phyloP scores from a whole-genome alignment of 176 grass and related monocot species.

The Carex pumila region DNA sequence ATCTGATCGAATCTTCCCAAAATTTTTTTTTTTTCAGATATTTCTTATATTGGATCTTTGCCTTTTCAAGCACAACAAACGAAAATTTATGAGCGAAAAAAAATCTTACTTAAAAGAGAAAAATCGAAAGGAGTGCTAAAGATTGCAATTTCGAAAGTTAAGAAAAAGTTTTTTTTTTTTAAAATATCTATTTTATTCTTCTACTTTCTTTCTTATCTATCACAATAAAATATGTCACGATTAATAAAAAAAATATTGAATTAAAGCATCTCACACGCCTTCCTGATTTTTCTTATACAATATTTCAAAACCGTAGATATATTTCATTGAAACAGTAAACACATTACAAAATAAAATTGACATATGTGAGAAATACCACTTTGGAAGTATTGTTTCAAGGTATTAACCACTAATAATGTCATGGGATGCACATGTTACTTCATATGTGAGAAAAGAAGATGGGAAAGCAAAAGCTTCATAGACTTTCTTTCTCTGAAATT shows the following conservation, averaged over 20 bases:
- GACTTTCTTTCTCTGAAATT: conserved; percentile 82
- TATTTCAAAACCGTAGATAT: no score
- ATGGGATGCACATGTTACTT: not conserved
- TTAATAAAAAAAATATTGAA: no score
- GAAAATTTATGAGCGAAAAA: not conserved
- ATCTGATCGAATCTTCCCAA: not conserved
- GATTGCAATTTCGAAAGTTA: no score
- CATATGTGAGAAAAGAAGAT: conserved; percentile 11
- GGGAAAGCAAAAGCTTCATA: conserved; percentile 67
- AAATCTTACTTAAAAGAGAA: not conserved
- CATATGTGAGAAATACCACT: not conserved
- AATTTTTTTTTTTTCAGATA: not conserved
- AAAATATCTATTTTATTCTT: no score
- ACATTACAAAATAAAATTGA: no score
- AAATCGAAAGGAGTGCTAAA: no score
- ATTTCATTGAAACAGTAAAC: no score
- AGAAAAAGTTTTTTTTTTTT: no score
- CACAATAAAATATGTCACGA: no score
- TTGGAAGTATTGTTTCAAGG: not conserved
- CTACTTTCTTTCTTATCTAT: no score
- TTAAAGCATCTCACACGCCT: no score
- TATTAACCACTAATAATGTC: not conserved
- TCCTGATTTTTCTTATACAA: no score
- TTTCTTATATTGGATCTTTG: not conserved
- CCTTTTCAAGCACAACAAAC: not conserved